A percentile compares a stretch with the other conserved stretches of the same genome.
These are phyloP conservation scores for Blepharisma stoltei DNA, from an alignment of 73 alveolate genomes.

Conservation along the genomic window DNA sequence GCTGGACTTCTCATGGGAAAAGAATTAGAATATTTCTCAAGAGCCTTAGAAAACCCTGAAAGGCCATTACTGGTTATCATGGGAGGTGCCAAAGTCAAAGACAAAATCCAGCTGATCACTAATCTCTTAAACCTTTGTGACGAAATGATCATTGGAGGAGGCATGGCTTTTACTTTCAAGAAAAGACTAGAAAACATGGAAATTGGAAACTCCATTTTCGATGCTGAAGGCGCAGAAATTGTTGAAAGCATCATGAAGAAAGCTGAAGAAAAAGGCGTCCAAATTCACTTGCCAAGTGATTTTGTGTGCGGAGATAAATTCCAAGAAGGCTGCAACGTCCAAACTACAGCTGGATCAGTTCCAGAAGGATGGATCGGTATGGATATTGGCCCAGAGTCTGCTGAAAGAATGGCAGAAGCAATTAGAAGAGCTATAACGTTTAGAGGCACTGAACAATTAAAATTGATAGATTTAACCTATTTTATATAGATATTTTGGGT, in stretches of 20 bases:
- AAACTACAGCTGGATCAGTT: slow-evolving; percentile 67
- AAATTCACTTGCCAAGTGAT: slow-evolving; percentile 84
- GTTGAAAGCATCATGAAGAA: slow-evolving; percentile 67
- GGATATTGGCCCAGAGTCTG: slow-evolving; percentile 84
- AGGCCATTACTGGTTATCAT: slow-evolving; percentile 88
- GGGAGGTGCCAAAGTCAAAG: slow-evolving; percentile 98
- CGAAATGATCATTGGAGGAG: slow-evolving; percentile 97
- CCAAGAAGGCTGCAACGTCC: slow-evolving; percentile 55
- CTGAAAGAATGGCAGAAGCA: slow-evolving; percentile 47
- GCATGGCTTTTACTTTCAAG: slow-evolving; percentile 97
- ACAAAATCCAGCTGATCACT: slow-evolving; percentile 86
- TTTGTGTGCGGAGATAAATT: slow-evolving; percentile 80
- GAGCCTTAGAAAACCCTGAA: slow-evolving; percentile 85
- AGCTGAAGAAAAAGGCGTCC: slow-evolving; percentile 77
- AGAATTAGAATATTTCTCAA: slow-evolving; percentile 89
- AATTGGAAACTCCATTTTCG: slow-evolving; percentile 90
- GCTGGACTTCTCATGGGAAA: slow-evolving; percentile 92
- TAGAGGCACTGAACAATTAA: too few relatives aligned
- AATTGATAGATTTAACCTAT: slow-evolving; percentile 23
- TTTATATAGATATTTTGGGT: not conserved
- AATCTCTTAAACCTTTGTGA: slow-evolving; percentile 78
- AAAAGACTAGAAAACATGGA: slow-evolving; percentile 60
- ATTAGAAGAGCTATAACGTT: slow-evolving; percentile 26
- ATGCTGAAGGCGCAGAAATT: slow-evolving; percentile 88
- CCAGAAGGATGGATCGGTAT: slow-evolving; percentile 95